A percentile compares a stretch with the other conserved stretches of the same genome.
Evolutionary conservation across 2,329 filamentous ascomycete genomes (phyloP).

Genomic region (Plenodomus biglobosus): DNA sequence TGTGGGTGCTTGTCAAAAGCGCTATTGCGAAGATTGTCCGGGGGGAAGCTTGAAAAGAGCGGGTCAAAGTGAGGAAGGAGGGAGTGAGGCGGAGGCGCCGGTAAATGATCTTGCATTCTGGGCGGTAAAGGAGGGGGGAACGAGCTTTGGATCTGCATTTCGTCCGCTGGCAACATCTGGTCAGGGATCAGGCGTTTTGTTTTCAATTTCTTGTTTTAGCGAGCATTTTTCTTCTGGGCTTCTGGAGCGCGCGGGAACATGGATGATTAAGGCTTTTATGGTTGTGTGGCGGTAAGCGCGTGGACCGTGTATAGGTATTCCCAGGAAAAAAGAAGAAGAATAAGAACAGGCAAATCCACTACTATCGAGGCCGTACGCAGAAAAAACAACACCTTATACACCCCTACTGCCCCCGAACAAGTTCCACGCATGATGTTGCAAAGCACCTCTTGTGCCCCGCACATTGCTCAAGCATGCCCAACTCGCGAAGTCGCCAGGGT

Average conservation of each 20-base stretch:
- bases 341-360: no score
- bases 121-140: not conserved
- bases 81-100: not conserved
- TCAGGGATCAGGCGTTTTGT: conserved; percentile 4
- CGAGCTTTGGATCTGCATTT: conserved; percentile 1
- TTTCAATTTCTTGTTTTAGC: conserved; percentile 3
- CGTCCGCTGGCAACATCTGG: not conserved
- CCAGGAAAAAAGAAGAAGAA: no score
- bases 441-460: not conserved
- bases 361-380: no score
- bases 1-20: conserved; percentile 33
- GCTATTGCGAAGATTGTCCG: conserved; percentile 26
- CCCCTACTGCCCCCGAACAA: no score
- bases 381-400: no score
- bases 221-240: conserved; percentile 2
- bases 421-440: not conserved
- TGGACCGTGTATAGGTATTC: not conserved
- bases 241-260: no score
- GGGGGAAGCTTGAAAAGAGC: conserved; percentile 22
- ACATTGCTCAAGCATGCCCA: not conserved
- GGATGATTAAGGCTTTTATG: conserved; percentile 7
- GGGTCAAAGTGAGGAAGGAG: not conserved
- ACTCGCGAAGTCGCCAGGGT: not conserved
- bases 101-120: not conserved
- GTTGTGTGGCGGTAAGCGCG: conserved; percentile 2